Conservation (phyloP, 768 basidiomycete genomes). For the Rubroboletus satanas region DNA sequence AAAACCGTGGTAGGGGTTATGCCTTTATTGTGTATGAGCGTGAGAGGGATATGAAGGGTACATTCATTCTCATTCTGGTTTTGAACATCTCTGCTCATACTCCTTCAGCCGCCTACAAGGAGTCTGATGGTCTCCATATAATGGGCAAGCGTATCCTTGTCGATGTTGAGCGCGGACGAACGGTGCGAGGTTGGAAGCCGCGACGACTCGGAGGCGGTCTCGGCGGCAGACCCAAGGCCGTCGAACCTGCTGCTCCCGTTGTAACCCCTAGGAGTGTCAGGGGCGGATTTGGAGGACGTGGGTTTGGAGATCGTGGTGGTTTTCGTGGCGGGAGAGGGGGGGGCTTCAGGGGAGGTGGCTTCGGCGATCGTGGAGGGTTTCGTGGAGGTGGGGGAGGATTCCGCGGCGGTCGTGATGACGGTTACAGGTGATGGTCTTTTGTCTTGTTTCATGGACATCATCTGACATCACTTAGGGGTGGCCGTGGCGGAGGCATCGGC, state of each 20-base stretch:
- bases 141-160: constrained; percentile 95
- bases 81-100: constrained; percentile 16
- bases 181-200: constrained; percentile 98
- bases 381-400: constrained; percentile 36
- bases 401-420: constrained; percentile 39
- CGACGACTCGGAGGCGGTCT: constrained; percentile 94
- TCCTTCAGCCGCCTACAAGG: constrained; percentile 85
- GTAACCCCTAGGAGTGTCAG: constrained; percentile 29
- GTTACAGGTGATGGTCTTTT: constrained; percentile 45
- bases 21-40: constrained; percentile 98
- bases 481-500: constrained; percentile 71
- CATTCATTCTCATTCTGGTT: constrained; percentile 7
- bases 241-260: constrained; percentile 37
- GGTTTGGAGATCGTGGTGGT: constrained; percentile 35
- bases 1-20: constrained; percentile 83
- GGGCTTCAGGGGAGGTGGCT: constrained; percentile 44
- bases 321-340: constrained; percentile 42
- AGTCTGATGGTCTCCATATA: constrained; percentile 94
- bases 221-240: constrained; percentile 94
- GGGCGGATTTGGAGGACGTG: constrained; percentile 44
- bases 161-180: constrained; percentile 96
- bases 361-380: constrained; percentile 41
- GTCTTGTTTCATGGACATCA: constrained; percentile 1
- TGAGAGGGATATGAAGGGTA: constrained; percentile 99
- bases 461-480: constrained; percentile 40